phyloP scores from a whole-genome alignment of 2,329 filamentous ascomycete species.

The Fusarium sp. region DNA sequence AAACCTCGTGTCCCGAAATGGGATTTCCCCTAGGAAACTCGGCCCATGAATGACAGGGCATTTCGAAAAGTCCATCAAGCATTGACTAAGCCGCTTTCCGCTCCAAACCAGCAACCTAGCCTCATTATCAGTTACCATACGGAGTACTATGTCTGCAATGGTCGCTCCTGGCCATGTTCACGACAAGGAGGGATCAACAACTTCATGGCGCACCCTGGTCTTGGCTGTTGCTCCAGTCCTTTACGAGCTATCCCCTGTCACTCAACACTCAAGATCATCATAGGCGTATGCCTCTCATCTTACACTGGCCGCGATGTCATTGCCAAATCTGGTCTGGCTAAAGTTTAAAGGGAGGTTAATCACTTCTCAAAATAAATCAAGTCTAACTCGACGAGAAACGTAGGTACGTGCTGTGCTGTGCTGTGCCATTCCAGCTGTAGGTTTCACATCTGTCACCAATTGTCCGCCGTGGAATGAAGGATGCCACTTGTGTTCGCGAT shows the following conservation, averaged over 20 bases:
- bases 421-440: neutral
- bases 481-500: neutral
- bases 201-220: neutral
- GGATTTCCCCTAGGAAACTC: constrained; percentile 28
- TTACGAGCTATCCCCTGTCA: neutral
- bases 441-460: neutral
- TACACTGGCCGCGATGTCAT: constrained; percentile 1
- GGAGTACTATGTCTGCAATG: neutral
- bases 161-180: neutral
- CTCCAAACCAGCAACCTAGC: constrained; percentile 17
- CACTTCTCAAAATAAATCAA: neutral
- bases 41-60: constrained; percentile 19
- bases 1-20: constrained; percentile 49
- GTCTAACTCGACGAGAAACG: constrained; percentile 1
- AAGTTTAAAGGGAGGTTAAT: neutral
- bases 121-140: neutral
- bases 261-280: neutral
- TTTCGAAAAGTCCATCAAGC: constrained; percentile 27
- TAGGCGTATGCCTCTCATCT: neutral
- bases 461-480: neutral
- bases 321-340: neutral
- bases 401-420: neutral
- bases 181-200: neutral
- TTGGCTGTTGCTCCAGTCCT: neutral
- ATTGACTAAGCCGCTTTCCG: constrained; percentile 2